Base-by-base conservation (phyloP, 768 basidiomycete species). In the Trametes elegans region DNA sequence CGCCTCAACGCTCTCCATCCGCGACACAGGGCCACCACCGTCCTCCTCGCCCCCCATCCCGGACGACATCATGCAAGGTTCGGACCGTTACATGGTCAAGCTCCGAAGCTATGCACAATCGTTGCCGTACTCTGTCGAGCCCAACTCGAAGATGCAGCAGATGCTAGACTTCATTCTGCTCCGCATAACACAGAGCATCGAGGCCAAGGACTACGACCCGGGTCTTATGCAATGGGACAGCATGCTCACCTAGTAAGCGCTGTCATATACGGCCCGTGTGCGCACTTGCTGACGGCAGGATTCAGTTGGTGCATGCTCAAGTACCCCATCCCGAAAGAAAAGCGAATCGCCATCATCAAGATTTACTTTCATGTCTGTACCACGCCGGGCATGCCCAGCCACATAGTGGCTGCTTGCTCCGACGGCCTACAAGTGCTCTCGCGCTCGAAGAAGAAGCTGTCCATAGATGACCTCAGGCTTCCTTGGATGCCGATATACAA, bases 251-350 rank as follows among this genome's bases (percentile, higher is more conserved):
- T 83, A 88, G 85, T 88, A 68, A 61, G 87, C 80, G n/a, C 49
- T 36, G n/a, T 47, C 26, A 29, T 44, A 11, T 23, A 27, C 38
- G 5, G 23, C 45, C 38, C 51, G 55, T 8, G 50, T 40, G 38
- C 53, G 49, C 29, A 21, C 41, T 46, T 40, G 49, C 51, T 38
- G 31, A 55, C 46, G 26, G 29, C 44, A 39, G 58, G 35, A 27
- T 34, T 55, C 62, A 91, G 89, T 66, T 93, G 91, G 90, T 70
- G 73, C 40, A 85, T 85, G 75, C 79, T 94, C 68, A 90, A 91
- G 65, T 93, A 93, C 65, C 92, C 90, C 31, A 85, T 95, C 64
- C 90, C 89, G 51, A 86, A 87, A 66, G 83, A 84, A 57, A 86
- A 83, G 62, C 79, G 92, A 51, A 82, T 93, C 49, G 76, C 73